These are phyloP conservation scores for Termitomyces sp. DNA, from an alignment of 768 basidiomycete species.

Conservation along the genomic window DNA sequence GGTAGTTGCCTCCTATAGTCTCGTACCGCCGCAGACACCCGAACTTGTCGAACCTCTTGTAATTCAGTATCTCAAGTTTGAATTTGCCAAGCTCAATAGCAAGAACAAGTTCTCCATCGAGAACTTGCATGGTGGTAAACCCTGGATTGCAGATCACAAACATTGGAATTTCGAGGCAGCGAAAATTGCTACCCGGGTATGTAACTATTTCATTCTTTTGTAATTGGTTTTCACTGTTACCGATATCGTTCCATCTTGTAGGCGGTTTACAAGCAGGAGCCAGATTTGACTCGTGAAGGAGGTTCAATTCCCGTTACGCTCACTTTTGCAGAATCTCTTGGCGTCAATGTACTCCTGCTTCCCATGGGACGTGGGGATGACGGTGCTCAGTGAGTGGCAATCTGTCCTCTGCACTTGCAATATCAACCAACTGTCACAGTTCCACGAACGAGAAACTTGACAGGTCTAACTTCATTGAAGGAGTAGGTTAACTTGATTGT, in stretches of 20 bases:
- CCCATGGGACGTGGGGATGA: conserved; percentile 96
- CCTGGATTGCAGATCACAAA: conserved; percentile 80
- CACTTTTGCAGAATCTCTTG: conserved; percentile 85
- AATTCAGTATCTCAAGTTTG: conserved; percentile 58
- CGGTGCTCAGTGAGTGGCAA: conserved; percentile 73
- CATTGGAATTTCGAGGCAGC: conserved; percentile 96
- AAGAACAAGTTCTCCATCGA: conserved; percentile 80
- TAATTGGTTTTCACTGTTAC: not conserved
- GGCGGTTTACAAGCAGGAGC: conserved; percentile 66
- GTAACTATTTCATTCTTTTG: conserved; percentile 4
- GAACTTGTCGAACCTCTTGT: conserved; percentile 71
- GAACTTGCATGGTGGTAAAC: conserved; percentile 75
- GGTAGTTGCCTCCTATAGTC: conserved; percentile 27
- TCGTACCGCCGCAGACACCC: conserved; percentile 87
- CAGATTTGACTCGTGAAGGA: conserved; percentile 87
- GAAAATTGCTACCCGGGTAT: conserved; percentile 73
- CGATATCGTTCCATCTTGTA: conserved; percentile 8
- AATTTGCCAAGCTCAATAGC: conserved; percentile 80
- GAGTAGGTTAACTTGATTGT: conserved; percentile 39
- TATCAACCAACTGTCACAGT: conserved; percentile 29
- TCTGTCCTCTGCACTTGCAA: not conserved
- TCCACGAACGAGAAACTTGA: conserved; percentile 97
- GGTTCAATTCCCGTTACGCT: conserved; percentile 93
- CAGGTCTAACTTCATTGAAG: conserved; percentile 81
- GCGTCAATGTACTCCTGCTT: conserved; percentile 81